These are phyloP conservation scores for Ochromonas danica DNA, from an alignment of 108 stramenopile genomes.

Conservation along the genomic window DNA sequence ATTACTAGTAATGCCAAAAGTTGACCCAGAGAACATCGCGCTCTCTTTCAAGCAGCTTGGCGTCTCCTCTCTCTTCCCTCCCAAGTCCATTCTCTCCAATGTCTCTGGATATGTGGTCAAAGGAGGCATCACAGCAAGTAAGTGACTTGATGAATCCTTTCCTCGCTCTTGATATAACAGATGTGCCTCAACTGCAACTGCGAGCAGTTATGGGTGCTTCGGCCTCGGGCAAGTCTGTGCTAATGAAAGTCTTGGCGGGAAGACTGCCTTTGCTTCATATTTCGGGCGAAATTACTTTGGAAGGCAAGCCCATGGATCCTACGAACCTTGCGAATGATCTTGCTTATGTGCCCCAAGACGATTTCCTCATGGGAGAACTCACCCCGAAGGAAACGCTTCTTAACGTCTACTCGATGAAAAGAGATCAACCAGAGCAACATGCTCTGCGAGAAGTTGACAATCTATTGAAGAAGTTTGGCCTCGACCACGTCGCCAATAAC, in stretches of 20 bases:
- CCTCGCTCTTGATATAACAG: neutral
- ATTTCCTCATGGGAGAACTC: conserved; percentile 46
- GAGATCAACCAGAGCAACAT: neutral
- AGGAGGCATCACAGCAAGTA: conserved; percentile 35
- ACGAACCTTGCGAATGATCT: conserved; percentile 38
- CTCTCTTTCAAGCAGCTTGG: conserved; percentile 48
- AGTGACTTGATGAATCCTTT: conserved; percentile 21
- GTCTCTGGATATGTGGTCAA: conserved; percentile 57
- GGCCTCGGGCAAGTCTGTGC: conserved; percentile 49
- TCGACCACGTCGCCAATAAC: neutral
- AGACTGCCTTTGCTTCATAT: conserved; percentile 39
- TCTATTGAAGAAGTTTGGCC: neutral
- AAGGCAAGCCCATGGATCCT: conserved; percentile 43
- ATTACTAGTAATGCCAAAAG: neutral
- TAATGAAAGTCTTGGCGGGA: conserved; percentile 51
- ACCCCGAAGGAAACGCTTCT: neutral
- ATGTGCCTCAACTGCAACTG: neutral
- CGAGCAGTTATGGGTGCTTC: conserved; percentile 22
- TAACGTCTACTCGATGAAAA: neutral
- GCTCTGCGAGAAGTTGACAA: neutral
- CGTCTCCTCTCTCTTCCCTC: conserved; percentile 39
- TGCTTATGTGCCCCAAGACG: conserved; percentile 52
- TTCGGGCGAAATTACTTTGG: conserved; percentile 49
- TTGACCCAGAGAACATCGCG: conserved; percentile 40
- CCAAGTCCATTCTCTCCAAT: conserved; percentile 44